Conservation (phyloP, 768 basidiomycete species). For the Lentinus brumalis region DNA sequence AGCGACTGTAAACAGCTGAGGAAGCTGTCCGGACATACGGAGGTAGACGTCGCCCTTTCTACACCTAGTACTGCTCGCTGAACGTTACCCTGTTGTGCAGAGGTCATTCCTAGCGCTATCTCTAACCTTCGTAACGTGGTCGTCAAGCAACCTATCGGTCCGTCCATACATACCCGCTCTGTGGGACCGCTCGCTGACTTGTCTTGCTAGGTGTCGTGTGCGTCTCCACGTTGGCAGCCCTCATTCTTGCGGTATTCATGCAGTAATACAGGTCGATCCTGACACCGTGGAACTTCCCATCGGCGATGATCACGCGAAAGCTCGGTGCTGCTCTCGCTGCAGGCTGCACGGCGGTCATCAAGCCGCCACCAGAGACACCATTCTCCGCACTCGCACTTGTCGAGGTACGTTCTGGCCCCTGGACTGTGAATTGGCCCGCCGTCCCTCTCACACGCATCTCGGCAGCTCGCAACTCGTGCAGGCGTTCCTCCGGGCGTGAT, state of each 20-base stretch:
- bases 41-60: conserved; percentile 44
- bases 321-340: conserved; percentile 88
- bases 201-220: conserved; percentile 48
- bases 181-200: too few species aligned
- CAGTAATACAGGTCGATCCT: conserved; percentile 59
- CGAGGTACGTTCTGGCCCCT: conserved; percentile 67
- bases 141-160: conserved; percentile 91
- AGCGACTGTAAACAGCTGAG: conserved; percentile 56
- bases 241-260: neutral
- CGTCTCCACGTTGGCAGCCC: conserved; percentile 8
- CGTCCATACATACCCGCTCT: conserved; percentile 22
- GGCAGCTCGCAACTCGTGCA: conserved; percentile 79
- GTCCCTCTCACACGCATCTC: neutral
- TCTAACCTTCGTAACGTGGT: conserved; percentile 78
- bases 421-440: neutral
- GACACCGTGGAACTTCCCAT: conserved; percentile 94
- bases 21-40: conserved; percentile 94
- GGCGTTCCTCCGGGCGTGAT: conserved; percentile 94
- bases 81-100: conserved; percentile 36
- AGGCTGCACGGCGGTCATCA: conserved; percentile 93
- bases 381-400: conserved; percentile 89
- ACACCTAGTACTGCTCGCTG: neutral
- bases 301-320: conserved; percentile 93
- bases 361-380: conserved; percentile 94
- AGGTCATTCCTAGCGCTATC: conserved; percentile 79